Conservation (phyloP, 108 stramenopile genomes). For the Epipyxis sp. region DNA sequence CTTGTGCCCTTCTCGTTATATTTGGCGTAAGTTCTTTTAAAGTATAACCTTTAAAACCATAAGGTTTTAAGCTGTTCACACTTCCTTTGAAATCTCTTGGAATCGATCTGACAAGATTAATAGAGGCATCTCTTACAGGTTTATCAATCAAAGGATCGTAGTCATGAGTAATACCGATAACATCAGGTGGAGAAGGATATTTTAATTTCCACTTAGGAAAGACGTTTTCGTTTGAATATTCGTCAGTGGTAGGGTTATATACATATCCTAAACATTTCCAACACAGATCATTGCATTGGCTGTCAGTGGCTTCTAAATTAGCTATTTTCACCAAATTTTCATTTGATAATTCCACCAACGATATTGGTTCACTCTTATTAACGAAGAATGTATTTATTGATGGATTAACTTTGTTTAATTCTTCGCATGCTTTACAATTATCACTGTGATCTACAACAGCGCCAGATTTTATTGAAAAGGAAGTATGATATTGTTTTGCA, state of each 20-base stretch:
- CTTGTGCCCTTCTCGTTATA: constrained; percentile 87
- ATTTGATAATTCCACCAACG: constrained; percentile 75
- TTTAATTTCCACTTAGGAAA: constrained; percentile 84
- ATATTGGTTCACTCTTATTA: too few relatives aligned
- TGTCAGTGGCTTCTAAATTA: constrained; percentile 62
- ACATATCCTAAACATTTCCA: constrained; percentile 93
- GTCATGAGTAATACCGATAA: constrained; percentile 80
- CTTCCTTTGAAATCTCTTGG: constrained; percentile 75
- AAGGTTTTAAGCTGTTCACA: constrained; percentile 66
- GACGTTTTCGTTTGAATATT: constrained; percentile 64
- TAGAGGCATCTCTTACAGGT: constrained; percentile 64
- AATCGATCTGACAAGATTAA: constrained; percentile 66
- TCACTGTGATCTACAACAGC: too few relatives aligned
- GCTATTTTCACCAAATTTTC: constrained; percentile 73
- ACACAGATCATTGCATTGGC: constrained; percentile 78
- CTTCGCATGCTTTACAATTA: too few relatives aligned
- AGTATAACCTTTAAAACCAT: constrained; percentile 77
- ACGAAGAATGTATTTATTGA: too few relatives aligned
- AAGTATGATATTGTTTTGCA: too few relatives aligned
- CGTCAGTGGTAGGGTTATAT: constrained; percentile 31
- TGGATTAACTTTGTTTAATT: too few relatives aligned
- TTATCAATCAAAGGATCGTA: constrained; percentile 61
- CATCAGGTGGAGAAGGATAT: constrained; percentile 81
- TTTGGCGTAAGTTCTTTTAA: constrained; percentile 87
- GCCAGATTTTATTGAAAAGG: too few relatives aligned